phyloP scores from a whole-genome alignment of 1,139 yeast species.

The Nakaseomyces delphensis region DNA sequence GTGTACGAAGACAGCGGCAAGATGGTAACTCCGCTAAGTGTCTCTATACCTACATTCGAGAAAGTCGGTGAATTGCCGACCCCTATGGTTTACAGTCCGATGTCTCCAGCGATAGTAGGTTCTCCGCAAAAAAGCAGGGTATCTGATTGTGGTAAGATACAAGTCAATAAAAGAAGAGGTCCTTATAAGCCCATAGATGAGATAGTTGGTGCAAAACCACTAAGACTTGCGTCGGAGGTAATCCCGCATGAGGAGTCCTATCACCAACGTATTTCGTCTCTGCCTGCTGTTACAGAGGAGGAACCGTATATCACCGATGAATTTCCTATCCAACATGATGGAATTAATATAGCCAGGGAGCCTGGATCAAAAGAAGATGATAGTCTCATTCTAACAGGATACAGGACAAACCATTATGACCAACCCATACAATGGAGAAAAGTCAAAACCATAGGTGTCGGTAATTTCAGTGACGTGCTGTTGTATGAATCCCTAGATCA shows the following conservation, averaged over 20 bases:
- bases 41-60: conserved; percentile 19
- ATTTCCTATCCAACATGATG: conserved; percentile 1
- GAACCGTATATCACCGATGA: conserved; percentile 9
- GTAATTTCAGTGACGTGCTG: conserved; percentile 53
- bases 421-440: conserved; percentile 26
- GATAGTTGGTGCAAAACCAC: not conserved
- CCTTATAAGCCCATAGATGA: conserved; percentile 1
- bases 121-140: conserved; percentile 12
- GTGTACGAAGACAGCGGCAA: not conserved
- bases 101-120: conserved; percentile 16
- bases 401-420: conserved; percentile 19
- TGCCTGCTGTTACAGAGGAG: conserved; percentile 22
- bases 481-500: conserved; percentile 33
- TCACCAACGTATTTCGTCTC: conserved; percentile 21
- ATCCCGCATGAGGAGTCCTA: conserved; percentile 5
- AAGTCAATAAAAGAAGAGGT: conserved; percentile 2
- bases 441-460: conserved; percentile 41
- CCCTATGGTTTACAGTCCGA: conserved; percentile 26
- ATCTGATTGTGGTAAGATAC: conserved; percentile 3
- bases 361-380: conserved; percentile 4
- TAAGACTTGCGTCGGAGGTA: conserved; percentile 1
- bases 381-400: conserved; percentile 19
- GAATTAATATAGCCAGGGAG: conserved; percentile 20
- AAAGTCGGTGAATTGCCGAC: conserved; percentile 23
- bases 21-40: conserved; percentile 3